Conservation (phyloP, 2,329 filamentous ascomycete genomes). For the Cladosporium cucumerinum region DNA sequence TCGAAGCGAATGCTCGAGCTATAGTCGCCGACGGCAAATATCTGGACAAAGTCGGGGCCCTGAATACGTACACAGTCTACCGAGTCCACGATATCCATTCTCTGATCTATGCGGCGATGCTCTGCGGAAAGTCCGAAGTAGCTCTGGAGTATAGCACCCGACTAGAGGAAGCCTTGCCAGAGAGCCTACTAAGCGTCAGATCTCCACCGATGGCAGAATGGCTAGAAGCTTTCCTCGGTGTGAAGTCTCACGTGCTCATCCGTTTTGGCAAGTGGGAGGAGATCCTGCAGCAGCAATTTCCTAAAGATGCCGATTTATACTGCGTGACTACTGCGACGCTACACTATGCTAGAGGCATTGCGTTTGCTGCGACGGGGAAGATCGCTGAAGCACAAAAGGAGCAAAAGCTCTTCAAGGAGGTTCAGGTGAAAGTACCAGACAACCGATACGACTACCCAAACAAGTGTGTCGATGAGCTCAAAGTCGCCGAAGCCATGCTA, state of each 20-base stretch:
- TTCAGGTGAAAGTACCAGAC: conserved; percentile 47
- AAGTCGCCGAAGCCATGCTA: conserved; percentile 61
- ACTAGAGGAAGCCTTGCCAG: conserved; percentile 62
- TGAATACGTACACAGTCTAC: conserved; percentile 76
- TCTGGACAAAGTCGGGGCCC: conserved; percentile 54
- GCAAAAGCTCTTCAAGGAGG: conserved; percentile 46
- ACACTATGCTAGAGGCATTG: conserved; percentile 66
- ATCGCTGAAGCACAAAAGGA: conserved; percentile 55
- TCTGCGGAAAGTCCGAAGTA: conserved; percentile 62
- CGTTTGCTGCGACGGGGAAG: conserved; percentile 57
- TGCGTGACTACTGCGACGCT: conserved; percentile 66
- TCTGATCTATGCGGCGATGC: conserved; percentile 73
- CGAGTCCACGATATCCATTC: conserved; percentile 73
- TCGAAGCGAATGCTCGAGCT: conserved; percentile 64
- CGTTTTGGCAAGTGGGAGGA: conserved; percentile 72
- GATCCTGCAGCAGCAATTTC: conserved; percentile 55
- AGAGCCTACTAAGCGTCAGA: conserved; percentile 60
- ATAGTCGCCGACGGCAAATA: conserved; percentile 67
- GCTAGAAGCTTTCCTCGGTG: conserved; percentile 67
- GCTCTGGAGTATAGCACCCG: conserved; percentile 59
- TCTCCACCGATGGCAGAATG: conserved; percentile 76
- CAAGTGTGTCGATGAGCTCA: conserved; percentile 60
- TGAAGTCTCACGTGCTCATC: conserved; percentile 66
- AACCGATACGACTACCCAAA: conserved; percentile 69
- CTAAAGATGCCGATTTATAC: conserved; percentile 59